Conservation (phyloP, 148 eudicot species). For the Camellia sinensis region DNA sequence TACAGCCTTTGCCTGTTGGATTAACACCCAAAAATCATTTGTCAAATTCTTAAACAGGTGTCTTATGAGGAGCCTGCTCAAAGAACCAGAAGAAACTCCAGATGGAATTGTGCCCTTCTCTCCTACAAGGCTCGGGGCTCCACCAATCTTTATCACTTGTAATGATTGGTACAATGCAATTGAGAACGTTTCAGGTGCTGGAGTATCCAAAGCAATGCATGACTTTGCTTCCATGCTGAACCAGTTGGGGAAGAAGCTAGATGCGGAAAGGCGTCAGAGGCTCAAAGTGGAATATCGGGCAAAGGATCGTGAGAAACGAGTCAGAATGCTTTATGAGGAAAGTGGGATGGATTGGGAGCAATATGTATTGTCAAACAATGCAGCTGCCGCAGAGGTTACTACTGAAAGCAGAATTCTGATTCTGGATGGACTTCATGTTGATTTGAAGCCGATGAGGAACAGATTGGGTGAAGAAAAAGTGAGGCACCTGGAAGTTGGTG, state of each 20-base stretch:
- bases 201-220: constrained; percentile 8
- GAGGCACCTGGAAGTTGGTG: constrained; percentile 9
- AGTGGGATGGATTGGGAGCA: neutral
- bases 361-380: neutral
- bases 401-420: neutral
- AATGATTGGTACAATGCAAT: constrained; percentile 10
- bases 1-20: constrained; percentile 6
- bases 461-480: constrained; percentile 6
- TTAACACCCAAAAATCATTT: constrained; percentile 10
- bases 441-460: constrained; percentile 4
- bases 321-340: neutral
- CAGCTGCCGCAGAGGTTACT: neutral
- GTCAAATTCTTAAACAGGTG: constrained; percentile 5
- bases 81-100: constrained; percentile 10
- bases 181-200: constrained; percentile 9
- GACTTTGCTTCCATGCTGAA: constrained; percentile 11
- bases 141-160: neutral
- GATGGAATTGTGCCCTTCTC: constrained; percentile 14
- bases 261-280: constrained; percentile 1
- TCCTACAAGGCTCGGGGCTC: constrained; percentile 9
- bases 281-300: constrained; percentile 6
- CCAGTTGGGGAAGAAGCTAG: constrained; percentile 1
- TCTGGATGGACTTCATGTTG: neutral
- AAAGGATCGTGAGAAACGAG: neutral
- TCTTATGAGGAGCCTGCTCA: constrained; percentile 4